Evolutionary conservation across 129 eudicot genomes (phyloP).

Genomic region (Dittrichia graveolens): DNA sequence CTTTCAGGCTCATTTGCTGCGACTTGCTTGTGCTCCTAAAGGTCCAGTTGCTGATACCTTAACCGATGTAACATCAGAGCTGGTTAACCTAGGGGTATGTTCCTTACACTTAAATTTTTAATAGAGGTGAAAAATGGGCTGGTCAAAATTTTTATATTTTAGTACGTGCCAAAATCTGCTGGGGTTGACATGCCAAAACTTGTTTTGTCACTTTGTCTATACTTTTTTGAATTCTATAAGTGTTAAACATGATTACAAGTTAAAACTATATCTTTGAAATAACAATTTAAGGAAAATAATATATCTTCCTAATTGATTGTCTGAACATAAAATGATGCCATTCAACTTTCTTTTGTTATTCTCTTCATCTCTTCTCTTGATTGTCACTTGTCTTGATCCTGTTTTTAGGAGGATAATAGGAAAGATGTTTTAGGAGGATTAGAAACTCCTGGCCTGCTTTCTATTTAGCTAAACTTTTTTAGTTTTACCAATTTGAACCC

Average conservation of each 20-base stretch:
- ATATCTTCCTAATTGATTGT: no score
- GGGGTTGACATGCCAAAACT: conserved; percentile 3
- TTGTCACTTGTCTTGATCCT: no score
- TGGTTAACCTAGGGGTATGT: conserved; percentile 77
- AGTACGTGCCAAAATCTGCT: neutral
- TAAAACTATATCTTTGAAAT: neutral
- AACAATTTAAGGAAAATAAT: conserved; percentile 11
- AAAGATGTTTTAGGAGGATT: no score
- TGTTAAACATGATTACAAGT: neutral
- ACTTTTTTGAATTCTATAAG: neutral
- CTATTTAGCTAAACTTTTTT: neutral
- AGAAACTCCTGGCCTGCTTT: neutral
- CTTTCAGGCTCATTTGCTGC: conserved; percentile 88
- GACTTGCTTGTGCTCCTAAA: conserved; percentile 88
- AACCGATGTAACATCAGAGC: conserved; percentile 85
- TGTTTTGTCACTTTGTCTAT: neutral
- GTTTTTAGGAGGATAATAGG: no score
- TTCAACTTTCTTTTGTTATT: no score
- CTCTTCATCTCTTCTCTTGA: no score
- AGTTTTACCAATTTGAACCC: neutral
- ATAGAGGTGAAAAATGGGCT: conserved; percentile 22
- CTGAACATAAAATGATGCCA: no score
- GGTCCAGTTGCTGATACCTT: conserved; percentile 78
- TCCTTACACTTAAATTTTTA: conserved; percentile 12
- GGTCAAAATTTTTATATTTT: conserved; percentile 2